phyloP scores from a whole-genome alignment of 2,329 filamentous ascomycete species.

The Claviceps purpurea region DNA sequence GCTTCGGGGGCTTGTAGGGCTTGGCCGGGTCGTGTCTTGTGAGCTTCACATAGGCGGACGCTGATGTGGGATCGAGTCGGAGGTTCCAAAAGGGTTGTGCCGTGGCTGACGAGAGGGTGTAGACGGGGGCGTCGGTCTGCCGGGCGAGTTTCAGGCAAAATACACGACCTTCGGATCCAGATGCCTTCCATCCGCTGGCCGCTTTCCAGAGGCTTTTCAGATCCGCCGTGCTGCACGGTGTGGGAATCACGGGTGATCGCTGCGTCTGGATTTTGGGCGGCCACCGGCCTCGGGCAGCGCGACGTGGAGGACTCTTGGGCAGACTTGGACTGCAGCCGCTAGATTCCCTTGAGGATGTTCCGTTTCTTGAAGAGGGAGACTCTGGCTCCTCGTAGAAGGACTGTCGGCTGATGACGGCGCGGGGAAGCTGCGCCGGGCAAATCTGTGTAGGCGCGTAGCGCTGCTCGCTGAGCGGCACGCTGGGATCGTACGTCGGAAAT shows the following conservation, averaged over 20 bases:
- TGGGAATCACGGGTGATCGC: constrained; percentile 32
- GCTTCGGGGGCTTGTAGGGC: constrained; percentile 32
- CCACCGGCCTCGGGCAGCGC: constrained; percentile 8
- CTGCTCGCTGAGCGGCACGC: constrained; percentile 52
- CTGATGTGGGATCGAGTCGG: constrained; percentile 48
- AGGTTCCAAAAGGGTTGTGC: constrained; percentile 55
- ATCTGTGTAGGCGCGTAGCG: constrained; percentile 56
- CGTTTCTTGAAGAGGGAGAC: not conserved
- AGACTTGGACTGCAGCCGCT: no score
- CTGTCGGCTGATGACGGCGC: constrained; percentile 50
- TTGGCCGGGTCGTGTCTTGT: constrained; percentile 47
- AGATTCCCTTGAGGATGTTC: no score
- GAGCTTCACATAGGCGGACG: constrained; percentile 47
- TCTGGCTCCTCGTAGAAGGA: constrained; percentile 32
- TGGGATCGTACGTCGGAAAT: constrained; percentile 62
- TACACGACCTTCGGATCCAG: constrained; percentile 41
- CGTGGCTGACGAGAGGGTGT: constrained; percentile 45
- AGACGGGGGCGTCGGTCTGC: constrained; percentile 48
- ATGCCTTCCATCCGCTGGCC: constrained; percentile 55
- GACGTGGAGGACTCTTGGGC: constrained; percentile 12
- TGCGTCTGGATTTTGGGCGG: constrained; percentile 19
- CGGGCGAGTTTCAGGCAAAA: constrained; percentile 46
- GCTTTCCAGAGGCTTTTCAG: constrained; percentile 56
- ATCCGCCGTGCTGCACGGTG: constrained; percentile 44
- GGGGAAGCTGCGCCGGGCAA: constrained; percentile 49